Evolutionary conservation across 2,329 filamentous ascomycete genomes (phyloP).

Genomic region (Pseudogymnoascus sp.): DNA sequence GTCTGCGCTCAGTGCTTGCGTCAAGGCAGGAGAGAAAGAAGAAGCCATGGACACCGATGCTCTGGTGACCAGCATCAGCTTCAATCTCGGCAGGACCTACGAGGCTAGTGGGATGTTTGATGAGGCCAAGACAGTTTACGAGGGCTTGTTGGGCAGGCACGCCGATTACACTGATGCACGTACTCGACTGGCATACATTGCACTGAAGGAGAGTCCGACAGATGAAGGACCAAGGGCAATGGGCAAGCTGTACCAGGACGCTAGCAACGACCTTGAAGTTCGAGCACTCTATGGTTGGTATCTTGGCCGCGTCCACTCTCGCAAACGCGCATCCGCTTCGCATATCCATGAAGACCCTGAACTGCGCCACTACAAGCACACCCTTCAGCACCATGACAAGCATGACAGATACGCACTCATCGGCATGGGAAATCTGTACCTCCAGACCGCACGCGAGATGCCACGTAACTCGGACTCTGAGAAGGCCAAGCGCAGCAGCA

Average conservation of each 20-base stretch:
- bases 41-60: slow-evolving; percentile 78
- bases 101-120: slow-evolving; percentile 75
- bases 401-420: slow-evolving; percentile 95
- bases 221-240: slow-evolving; percentile 84
- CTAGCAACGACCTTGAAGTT: slow-evolving; percentile 81
- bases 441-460: slow-evolving; percentile 88
- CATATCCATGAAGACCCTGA: slow-evolving; percentile 77
- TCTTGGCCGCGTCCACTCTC: slow-evolving; percentile 69
- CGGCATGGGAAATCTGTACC: slow-evolving; percentile 87
- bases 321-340: slow-evolving; percentile 66
- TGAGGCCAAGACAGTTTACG: slow-evolving; percentile 81
- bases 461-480: slow-evolving; percentile 81
- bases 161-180: slow-evolving; percentile 87
- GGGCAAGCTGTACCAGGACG: slow-evolving; percentile 75
- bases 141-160: slow-evolving; percentile 76
- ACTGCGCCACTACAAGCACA: slow-evolving; percentile 93
- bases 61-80: slow-evolving; percentile 90
- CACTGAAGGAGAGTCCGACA: slow-evolving; percentile 69
- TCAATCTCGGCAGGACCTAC: slow-evolving; percentile 89
- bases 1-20: slow-evolving; percentile 79
- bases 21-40: slow-evolving; percentile 70
- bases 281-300: slow-evolving; percentile 94
- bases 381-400: slow-evolving; percentile 88
- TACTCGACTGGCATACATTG: slow-evolving; percentile 83
- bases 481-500: slow-evolving; percentile 79